Evolutionary conservation across 1,284 basidiomycete species (phyloP).

Genomic region (Fistulina hepatica): DNA sequence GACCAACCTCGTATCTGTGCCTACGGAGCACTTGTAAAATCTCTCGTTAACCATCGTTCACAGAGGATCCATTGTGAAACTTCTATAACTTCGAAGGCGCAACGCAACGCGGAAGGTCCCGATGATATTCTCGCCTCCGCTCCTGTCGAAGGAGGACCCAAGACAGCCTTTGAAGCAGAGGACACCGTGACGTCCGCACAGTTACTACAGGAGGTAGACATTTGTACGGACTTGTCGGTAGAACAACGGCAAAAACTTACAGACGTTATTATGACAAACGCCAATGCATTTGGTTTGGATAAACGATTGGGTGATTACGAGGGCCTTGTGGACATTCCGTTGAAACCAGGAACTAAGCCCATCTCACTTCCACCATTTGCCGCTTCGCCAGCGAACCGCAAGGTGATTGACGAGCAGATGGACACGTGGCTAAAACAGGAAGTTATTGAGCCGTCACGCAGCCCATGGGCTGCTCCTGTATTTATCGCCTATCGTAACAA

Average conservation of each 20-base stretch:
- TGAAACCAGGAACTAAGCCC: conserved; percentile 8
- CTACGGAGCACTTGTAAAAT: neutral
- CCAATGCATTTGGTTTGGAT: conserved; percentile 6
- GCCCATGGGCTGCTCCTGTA: conserved; percentile 21
- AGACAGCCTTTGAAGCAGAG: conserved; percentile 4
- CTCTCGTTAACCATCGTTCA: neutral
- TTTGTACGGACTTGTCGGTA: conserved; percentile 3
- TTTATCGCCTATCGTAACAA: conserved; percentile 16
- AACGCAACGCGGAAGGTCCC: conserved; percentile 4
- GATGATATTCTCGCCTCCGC: conserved; percentile 5
- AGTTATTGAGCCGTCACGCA: conserved; percentile 20
- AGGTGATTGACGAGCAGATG: conserved; percentile 19
- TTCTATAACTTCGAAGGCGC: conserved; percentile 7
- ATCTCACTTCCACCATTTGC: conserved; percentile 10
- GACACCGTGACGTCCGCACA: neutral
- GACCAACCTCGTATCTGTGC: conserved; percentile 1
- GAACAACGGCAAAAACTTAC: neutral
- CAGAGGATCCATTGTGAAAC: conserved; percentile 1
- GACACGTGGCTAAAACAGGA: conserved; percentile 16
- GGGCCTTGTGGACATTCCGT: conserved; percentile 2
- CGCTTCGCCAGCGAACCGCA: conserved; percentile 17
- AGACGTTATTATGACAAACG: conserved; percentile 1
- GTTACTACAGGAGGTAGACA: conserved; percentile 6
- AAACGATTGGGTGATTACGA: conserved; percentile 6
- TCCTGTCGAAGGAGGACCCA: conserved; percentile 9